Conservation (phyloP, 805 yeast species). For the Lachancea thermotolerans region DNA sequence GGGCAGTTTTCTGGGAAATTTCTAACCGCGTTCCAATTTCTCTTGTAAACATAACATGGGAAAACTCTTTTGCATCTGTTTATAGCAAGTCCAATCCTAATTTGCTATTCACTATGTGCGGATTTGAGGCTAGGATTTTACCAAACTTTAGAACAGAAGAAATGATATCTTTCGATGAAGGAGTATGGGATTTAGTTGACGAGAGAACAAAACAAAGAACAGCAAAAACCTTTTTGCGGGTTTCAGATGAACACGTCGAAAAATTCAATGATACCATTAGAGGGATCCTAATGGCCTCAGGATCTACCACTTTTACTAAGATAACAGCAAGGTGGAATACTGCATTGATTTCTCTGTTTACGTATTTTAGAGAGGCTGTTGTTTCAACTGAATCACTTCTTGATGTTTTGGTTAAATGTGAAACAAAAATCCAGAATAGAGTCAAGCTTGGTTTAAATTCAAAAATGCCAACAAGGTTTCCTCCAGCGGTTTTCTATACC, state of each 20-base stretch:
- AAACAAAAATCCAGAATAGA: conserved; percentile 86
- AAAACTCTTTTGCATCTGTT: conserved; percentile 73
- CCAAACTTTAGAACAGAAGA: conserved; percentile 63
- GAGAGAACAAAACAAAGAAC: conserved; percentile 73
- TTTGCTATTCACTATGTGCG: conserved; percentile 82
- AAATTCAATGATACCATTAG: conserved; percentile 77
- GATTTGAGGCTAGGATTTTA: conserved; percentile 84
- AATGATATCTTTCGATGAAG: conserved; percentile 57
- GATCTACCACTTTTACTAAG: conserved; percentile 90
- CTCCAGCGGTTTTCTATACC: conserved; percentile 97
- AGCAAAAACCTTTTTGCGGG: conserved; percentile 81
- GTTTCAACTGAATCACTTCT: conserved; percentile 71
- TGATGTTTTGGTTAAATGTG: conserved; percentile 81
- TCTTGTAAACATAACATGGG: conserved; percentile 70
- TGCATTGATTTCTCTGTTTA: conserved; percentile 73
- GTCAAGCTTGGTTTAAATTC: conserved; percentile 94
- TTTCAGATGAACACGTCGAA: conserved; percentile 71
- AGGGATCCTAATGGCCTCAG: conserved; percentile 90
- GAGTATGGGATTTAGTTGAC: conserved; percentile 84
- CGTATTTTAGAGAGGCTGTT: conserved; percentile 91
- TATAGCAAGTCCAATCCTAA: conserved; percentile 90
- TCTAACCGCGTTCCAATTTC: conserved; percentile 72
- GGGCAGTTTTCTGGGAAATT: conserved; percentile 90
- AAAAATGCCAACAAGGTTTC: conserved; percentile 97
- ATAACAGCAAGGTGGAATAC: conserved; percentile 96